Percentiles rank a stretch among this genome's conserved stretches.
Evolutionary conservation across 257 asterid species (phyloP).

Genomic region (Solanum chaucha): DNA sequence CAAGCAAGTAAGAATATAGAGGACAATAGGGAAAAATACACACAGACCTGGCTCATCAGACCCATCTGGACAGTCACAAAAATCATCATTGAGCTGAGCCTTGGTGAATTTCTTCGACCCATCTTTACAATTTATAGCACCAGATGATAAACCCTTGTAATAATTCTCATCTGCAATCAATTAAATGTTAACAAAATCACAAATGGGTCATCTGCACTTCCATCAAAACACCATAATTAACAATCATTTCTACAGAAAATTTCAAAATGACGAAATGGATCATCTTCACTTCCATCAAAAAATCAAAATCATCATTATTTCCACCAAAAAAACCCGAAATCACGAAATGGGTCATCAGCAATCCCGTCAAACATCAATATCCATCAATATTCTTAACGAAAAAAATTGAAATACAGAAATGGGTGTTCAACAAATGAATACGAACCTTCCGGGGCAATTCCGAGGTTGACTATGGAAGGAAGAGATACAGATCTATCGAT

Average conservation of each 20-base stretch:
- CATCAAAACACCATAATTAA: not conserved
- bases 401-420: not conserved
- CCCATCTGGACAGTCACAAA: conserved; percentile 93
- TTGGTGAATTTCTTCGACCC: conserved; percentile 58
- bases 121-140: conserved; percentile 67
- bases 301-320: not conserved
- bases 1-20: not conserved
- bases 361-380: not conserved
- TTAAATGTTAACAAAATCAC: not conserved
- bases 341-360: not conserved
- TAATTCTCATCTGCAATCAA: conserved; percentile 56
- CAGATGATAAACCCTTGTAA: conserved; percentile 36
- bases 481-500: not conserved
- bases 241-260: not conserved
- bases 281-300: not conserved
- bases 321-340: not conserved
- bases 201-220: not conserved
- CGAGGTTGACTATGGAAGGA: not conserved
- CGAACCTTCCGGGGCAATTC: conserved; percentile 6
- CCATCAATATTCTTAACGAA: not conserved
- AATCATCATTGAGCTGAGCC: conserved; percentile 85
- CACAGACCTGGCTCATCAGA: conserved; percentile 92
- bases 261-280: not conserved
- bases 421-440: not conserved
- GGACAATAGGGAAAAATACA: not conserved